Percentiles rank a stretch among this genome's conserved stretches.
phyloP scores from a whole-genome alignment of 2,329 filamentous ascomycete genomes.

The Fusarium haematococcum region DNA sequence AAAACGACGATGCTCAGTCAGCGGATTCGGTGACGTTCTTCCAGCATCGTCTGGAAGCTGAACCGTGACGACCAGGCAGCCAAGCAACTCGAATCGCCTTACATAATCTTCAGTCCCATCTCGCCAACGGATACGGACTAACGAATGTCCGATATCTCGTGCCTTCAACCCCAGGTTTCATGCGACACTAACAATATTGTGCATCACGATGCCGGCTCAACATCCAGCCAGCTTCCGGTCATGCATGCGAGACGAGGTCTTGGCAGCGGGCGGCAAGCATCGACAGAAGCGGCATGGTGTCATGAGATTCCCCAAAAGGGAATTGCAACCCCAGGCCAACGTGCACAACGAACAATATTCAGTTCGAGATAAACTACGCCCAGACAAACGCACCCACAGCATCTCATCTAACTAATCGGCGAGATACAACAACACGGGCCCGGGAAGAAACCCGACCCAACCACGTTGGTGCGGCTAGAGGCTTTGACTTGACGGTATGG shows the following conservation, averaged over 20 bases:
- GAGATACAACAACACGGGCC: background rate
- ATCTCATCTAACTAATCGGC: background rate
- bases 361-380: slow-evolving; percentile 27
- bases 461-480: background rate
- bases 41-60: slow-evolving; percentile 33
- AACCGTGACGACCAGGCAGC: slow-evolving; percentile 6
- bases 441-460: slow-evolving; percentile 13
- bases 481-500: background rate
- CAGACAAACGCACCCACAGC: slow-evolving; percentile 8
- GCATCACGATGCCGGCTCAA: slow-evolving; percentile 4
- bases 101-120: slow-evolving; percentile 8
- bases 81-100: slow-evolving; percentile 8
- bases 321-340: background rate
- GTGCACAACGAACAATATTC: background rate
- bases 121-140: background rate
- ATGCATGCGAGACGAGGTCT: slow-evolving; percentile 5
- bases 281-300: background rate
- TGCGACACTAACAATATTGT: slow-evolving; percentile 18
- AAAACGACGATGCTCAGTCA: slow-evolving; percentile 43
- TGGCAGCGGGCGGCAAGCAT: background rate
- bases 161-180: background rate
- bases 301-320: background rate
- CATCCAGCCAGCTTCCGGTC: slow-evolving; percentile 12
- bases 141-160: slow-evolving; percentile 8
- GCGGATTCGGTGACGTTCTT: slow-evolving; percentile 45